Evolutionary conservation across 805 yeast genomes (phyloP).

Genomic region (Candida cerambycidarum): DNA sequence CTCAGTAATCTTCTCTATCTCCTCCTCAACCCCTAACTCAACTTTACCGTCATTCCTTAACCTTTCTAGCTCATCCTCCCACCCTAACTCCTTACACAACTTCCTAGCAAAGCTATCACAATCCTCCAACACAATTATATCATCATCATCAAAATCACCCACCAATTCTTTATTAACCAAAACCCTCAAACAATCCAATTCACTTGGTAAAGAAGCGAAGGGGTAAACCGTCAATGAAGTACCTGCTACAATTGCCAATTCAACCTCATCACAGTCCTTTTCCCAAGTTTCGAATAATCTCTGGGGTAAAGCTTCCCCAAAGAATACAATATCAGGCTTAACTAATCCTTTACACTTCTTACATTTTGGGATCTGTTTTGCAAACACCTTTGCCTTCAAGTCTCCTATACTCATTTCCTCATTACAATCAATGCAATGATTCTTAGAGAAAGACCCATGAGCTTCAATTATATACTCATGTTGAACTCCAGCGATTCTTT

Average conservation of each 20-base stretch:
- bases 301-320: conserved; percentile 83
- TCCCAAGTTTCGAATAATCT: conserved; percentile 73
- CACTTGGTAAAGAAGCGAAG: conserved; percentile 79
- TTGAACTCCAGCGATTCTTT: conserved; percentile 75
- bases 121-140: conserved; percentile 57
- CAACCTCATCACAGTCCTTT: conserved; percentile 49
- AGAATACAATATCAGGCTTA: conserved; percentile 92
- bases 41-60: conserved; percentile 26
- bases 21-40: conserved; percentile 17
- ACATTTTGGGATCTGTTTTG: conserved; percentile 56
- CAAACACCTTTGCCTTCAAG: conserved; percentile 43
- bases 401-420: conserved; percentile 48
- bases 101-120: conserved; percentile 65
- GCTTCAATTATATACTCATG: conserved; percentile 77
- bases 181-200: conserved; percentile 56
- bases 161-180: conserved; percentile 75
- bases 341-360: conserved; percentile 68
- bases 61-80: conserved; percentile 57
- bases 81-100: conserved; percentile 57
- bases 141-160: conserved; percentile 67
- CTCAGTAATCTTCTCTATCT: conserved; percentile 14
- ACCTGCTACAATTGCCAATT: conserved; percentile 85
- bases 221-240: conserved; percentile 89
- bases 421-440: conserved; percentile 79
- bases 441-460: conserved; percentile 88